phyloP scores from a whole-genome alignment of 768 basidiomycete genomes.

The Rubroboletus satanas region DNA sequence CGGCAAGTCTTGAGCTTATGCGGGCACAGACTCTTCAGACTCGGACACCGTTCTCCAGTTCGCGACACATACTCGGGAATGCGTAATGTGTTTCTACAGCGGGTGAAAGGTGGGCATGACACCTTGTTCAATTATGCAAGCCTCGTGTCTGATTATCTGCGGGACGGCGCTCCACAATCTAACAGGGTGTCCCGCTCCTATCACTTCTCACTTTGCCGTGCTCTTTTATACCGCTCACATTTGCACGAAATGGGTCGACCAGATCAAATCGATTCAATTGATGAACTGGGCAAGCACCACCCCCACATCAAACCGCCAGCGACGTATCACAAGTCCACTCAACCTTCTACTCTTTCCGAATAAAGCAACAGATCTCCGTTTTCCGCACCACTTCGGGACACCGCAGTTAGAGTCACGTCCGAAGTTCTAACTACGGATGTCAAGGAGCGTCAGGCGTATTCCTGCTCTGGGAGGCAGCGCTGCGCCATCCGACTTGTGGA shows the following conservation, averaged over 20 bases:
- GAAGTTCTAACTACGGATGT: not conserved
- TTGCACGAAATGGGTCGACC: not conserved
- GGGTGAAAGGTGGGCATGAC: too few species aligned
- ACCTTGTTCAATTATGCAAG: too few species aligned
- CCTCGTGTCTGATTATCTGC: too few species aligned
- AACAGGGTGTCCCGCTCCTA: not conserved
- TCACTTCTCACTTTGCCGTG: not conserved
- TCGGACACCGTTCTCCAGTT: too few species aligned
- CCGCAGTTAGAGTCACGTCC: not conserved
- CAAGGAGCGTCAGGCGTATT: not conserved
- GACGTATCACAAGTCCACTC: too few species aligned
- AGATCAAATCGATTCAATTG: not conserved
- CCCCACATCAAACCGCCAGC: not conserved
- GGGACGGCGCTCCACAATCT: not conserved
- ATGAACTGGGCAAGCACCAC: not conserved
- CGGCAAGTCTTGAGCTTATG: too few species aligned
- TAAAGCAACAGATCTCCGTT: not conserved
- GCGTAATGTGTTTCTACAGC: too few species aligned
- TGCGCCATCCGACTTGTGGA: not conserved
- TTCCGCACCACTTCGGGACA: not conserved
- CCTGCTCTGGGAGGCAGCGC: not conserved
- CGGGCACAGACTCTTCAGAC: too few species aligned
- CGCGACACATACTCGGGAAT: too few species aligned
- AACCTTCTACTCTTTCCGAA: not conserved
- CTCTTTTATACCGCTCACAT: not conserved